These are phyloP conservation scores for Lipomyces spencermartinsiae DNA, from an alignment of 805 yeast species.

Conservation along the genomic window DNA sequence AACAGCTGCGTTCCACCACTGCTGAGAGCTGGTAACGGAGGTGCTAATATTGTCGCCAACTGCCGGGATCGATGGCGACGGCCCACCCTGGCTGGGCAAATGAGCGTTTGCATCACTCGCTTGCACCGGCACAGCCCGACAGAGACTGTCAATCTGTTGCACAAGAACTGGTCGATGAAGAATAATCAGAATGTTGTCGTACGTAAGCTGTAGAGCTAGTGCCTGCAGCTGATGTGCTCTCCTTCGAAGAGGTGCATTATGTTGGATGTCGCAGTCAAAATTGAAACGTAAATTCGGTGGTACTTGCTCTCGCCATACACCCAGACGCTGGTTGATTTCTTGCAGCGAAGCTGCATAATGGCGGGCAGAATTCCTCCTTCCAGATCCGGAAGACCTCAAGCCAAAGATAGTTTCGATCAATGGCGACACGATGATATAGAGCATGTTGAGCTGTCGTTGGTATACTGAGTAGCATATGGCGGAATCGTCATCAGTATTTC, in stretches of 20 bases:
- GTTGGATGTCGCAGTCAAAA: slow-evolving; percentile 4
- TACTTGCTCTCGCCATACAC: not conserved
- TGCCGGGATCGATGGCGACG: not conserved
- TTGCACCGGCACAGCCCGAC: not conserved
- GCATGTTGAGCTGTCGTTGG: slow-evolving; percentile 6
- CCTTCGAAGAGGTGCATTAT: not conserved
- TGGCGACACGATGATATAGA: not conserved
- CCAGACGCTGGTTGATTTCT: not conserved
- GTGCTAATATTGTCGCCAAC: not conserved
- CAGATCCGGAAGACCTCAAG: not conserved
- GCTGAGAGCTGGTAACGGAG: not conserved
- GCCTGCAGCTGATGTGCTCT: slow-evolving; percentile 22
- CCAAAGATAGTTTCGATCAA: slow-evolving; percentile 2
- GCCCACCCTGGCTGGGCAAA: not conserved
- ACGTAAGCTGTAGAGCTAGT: slow-evolving; percentile 22
- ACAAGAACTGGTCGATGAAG: slow-evolving; percentile 30
- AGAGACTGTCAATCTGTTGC: slow-evolving; percentile 3
- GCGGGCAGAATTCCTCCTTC: not conserved
- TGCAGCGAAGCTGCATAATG: not conserved
- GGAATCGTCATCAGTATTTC: not conserved
- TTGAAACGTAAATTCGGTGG: not conserved
- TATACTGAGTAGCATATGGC: not conserved
- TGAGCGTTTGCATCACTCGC: not conserved
- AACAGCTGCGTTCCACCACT: slow-evolving; percentile 9
- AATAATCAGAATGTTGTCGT: slow-evolving; percentile 29